Conservation (phyloP, 345 rosid genomes). For the Ailanthus altissimus region DNA sequence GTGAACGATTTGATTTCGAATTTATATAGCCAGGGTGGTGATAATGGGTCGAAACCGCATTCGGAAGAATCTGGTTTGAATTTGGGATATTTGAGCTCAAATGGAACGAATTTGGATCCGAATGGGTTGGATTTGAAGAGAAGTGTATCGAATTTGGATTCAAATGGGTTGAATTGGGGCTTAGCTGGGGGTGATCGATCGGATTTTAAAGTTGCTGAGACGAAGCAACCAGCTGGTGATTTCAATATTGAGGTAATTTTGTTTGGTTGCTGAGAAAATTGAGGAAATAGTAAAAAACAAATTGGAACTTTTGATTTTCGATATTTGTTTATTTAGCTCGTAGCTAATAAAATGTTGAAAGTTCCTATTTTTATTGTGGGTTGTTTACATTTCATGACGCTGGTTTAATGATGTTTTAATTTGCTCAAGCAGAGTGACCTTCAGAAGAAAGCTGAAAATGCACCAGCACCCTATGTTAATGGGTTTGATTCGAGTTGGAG, state of each 20-base stretch:
- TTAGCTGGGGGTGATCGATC: constrained; percentile 34
- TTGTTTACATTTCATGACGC: not conserved
- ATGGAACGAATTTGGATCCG: constrained; percentile 18
- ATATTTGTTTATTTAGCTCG: not conserved
- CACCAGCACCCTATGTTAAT: constrained; percentile 12
- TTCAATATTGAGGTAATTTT: constrained; percentile 34
- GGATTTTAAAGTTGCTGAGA: constrained; percentile 43
- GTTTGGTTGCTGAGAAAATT: constrained; percentile 10
- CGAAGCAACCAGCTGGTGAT: not conserved
- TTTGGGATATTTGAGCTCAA: not conserved
- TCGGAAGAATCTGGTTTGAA: constrained; percentile 19
- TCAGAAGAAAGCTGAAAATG: constrained; percentile 31
- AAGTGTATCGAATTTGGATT: constrained; percentile 19
- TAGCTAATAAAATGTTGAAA: too few relatives aligned
- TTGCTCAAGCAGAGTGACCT: constrained; percentile 26
- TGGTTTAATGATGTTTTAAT: constrained; percentile 17
- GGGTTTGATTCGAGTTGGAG: constrained; percentile 39
- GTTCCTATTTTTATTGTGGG: not conserved
- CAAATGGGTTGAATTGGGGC: constrained; percentile 27
- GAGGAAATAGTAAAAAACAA: constrained; percentile 1
- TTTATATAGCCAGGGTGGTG: constrained; percentile 35
- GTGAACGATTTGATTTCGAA: constrained; percentile 44
- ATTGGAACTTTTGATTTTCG: not conserved
- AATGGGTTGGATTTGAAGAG: constrained; percentile 23
- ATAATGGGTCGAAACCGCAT: constrained; percentile 18